These are phyloP conservation scores for Agrocybe pediades DNA, from an alignment of 768 basidiomycete genomes.

Conservation along the genomic window DNA sequence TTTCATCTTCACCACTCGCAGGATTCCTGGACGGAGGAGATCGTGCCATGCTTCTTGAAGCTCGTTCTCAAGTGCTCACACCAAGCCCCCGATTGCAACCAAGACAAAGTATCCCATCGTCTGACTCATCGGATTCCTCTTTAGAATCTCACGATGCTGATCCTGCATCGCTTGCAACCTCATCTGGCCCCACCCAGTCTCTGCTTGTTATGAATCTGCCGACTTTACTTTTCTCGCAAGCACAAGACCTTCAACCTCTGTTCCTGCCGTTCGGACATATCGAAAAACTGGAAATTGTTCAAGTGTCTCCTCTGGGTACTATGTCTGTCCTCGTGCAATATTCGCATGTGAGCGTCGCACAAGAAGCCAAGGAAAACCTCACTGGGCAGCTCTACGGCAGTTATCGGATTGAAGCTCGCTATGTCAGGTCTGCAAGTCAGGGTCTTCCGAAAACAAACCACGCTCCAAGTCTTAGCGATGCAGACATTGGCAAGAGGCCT, in stretches of 20 bases:
- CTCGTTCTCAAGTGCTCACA: constrained; percentile 37
- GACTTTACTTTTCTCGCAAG: constrained; percentile 64
- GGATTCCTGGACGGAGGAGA: constrained; percentile 85
- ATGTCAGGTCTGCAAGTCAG: constrained; percentile 24
- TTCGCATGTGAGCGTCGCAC: constrained; percentile 49
- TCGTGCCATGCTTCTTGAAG: constrained; percentile 63
- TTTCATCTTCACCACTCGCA: constrained; percentile 24
- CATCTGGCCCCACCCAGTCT: constrained; percentile 45
- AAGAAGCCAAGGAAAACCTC: constrained; percentile 65
- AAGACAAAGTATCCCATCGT: constrained; percentile 23
- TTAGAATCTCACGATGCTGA: constrained; percentile 31
- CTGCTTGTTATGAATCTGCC: constrained; percentile 70
- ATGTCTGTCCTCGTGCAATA: constrained; percentile 70
- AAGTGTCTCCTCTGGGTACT: constrained; percentile 38
- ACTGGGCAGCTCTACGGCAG: constrained; percentile 64
- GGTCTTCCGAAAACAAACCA: not conserved
- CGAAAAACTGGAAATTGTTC: constrained; percentile 58
- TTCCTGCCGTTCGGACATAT: constrained; percentile 73
- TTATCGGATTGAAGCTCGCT: constrained; percentile 36
- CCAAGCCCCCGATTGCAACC: constrained; percentile 24
- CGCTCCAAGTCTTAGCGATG: not conserved
- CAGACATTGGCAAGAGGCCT: constrained; percentile 6
- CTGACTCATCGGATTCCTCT: constrained; percentile 31
- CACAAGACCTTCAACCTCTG: constrained; percentile 69
- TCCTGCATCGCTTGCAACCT: constrained; percentile 31